Evolutionary conservation across 306 rosid species (phyloP), one percentile per base, ranked within the genome.

Genomic region (Quercus suber): DNA sequence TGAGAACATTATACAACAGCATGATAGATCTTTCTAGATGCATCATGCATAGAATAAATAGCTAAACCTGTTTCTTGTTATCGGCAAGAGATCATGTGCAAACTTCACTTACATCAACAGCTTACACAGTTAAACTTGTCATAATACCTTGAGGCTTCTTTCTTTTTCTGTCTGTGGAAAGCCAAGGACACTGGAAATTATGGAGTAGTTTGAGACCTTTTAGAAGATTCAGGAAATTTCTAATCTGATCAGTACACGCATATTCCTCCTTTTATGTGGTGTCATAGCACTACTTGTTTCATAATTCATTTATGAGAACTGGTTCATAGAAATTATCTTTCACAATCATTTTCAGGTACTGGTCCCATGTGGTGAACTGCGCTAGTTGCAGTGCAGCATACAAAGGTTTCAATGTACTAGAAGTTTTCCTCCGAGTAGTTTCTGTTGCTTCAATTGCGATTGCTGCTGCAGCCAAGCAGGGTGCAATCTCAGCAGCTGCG

Each of bases 361-460:
- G 92, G 96, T 81, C 89, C 25, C 99, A 95, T 73, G 97, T 91
- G 80, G 92, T 89, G 76, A 92, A 91, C 70, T 95, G 99, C 83
- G 28, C 74, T 71, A 95, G 99, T 76, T 95, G 99, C 89, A 90
- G 53, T 77, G 76, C 71, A 18, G 99, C 94, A 10, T 76, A 95
- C 28, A 93, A 93, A 84, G 85, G 91, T 73, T 89, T 95, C 14
- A 89, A 83, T 6, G 87, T 83, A 41, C 87, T 80, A 6, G 92
- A 95, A 81, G 90, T 92, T 55, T 70, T 67, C 49, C 81, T 95
- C 71, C 94, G 89, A 84, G 81, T 90, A 12, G 21, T 83, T 74
- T 85, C 96, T 6, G 73, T 95, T 23, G 82, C 92, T 82, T 73
- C 89, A 55, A 57, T 92, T 25, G 99, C 96, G 72, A 79, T 90